phyloP scores from a whole-genome alignment of 768 basidiomycete species.

The Jaapia argillacea region DNA sequence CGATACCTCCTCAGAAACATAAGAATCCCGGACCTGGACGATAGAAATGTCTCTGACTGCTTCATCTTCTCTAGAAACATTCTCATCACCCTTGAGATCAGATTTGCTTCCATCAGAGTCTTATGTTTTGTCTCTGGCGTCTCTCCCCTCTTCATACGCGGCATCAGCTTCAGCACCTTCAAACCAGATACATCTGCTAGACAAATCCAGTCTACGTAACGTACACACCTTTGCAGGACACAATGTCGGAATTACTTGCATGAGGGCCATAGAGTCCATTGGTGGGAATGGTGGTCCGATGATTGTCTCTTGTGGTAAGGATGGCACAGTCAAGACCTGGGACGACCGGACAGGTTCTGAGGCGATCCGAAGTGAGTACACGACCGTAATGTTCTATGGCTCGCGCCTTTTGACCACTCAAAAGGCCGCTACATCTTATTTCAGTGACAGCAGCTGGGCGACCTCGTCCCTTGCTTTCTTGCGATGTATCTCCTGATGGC shows the following conservation, averaged over 20 bases:
- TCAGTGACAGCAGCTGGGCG: conserved; percentile 41
- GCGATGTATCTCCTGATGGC: conserved; percentile 63
- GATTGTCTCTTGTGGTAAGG: conserved; percentile 59
- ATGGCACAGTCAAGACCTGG: conserved; percentile 68
- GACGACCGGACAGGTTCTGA: conserved; percentile 49
- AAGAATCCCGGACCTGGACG: too few relatives aligned
- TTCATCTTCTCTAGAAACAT: neutral
- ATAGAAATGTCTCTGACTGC: neutral
- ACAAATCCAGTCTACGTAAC: conserved; percentile 40
- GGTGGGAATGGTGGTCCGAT: conserved; percentile 30
- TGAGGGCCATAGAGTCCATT: conserved; percentile 34
- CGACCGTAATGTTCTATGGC: neutral
- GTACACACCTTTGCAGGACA: conserved; percentile 47
- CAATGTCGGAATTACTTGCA: conserved; percentile 41
- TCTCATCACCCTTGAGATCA: conserved; percentile 5
- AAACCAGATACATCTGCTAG: conserved; percentile 58
- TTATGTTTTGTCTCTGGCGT: conserved; percentile 54
- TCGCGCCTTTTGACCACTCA: neutral
- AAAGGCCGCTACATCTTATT: conserved; percentile 1
- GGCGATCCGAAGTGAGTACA: conserved; percentile 49
- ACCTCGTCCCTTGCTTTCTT: conserved; percentile 43
- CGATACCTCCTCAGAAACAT: too few relatives aligned
- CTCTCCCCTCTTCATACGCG: conserved; percentile 39
- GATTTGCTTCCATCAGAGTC: conserved; percentile 28
- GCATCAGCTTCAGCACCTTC: conserved; percentile 53